Evolutionary conservation across 331 rosid species (phyloP).

Genomic region (Rosa hybrid): DNA sequence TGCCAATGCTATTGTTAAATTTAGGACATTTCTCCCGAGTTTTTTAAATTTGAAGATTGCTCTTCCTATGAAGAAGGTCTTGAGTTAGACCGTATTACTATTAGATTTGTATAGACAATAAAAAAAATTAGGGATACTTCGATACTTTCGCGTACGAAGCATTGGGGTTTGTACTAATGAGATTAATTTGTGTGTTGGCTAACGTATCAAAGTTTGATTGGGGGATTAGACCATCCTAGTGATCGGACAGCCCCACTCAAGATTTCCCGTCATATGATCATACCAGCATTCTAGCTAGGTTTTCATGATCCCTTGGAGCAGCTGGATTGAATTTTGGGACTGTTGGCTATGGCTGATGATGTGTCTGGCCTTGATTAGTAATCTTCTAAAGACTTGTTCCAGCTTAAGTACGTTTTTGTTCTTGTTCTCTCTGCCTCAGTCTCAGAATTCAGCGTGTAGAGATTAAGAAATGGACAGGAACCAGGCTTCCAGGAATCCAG

Average conservation of each 20-base stretch:
- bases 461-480: not conserved
- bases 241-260: not conserved
- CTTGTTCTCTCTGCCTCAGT: not conserved
- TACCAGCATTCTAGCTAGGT: not conserved
- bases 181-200: no score
- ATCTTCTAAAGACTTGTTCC: not conserved
- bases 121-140: not conserved
- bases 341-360: not conserved
- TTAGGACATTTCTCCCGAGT: no score
- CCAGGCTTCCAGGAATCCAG: not conserved
- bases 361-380: not conserved
- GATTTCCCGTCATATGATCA: not conserved
- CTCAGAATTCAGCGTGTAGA: not conserved
- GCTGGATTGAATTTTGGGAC: not conserved
- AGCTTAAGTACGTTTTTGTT: not conserved
- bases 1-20: no score
- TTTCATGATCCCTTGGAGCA: not conserved
- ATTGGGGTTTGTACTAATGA: no score
- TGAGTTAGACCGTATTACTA: no score
- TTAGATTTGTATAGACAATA: no score
- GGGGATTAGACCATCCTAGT: no score
- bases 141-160: no score
- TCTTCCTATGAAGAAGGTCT: no score
- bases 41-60: not conserved
- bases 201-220: not conserved